Evolutionary conservation across 768 basidiomycete species (phyloP).

Genomic region (Favolaschia claudopus): DNA sequence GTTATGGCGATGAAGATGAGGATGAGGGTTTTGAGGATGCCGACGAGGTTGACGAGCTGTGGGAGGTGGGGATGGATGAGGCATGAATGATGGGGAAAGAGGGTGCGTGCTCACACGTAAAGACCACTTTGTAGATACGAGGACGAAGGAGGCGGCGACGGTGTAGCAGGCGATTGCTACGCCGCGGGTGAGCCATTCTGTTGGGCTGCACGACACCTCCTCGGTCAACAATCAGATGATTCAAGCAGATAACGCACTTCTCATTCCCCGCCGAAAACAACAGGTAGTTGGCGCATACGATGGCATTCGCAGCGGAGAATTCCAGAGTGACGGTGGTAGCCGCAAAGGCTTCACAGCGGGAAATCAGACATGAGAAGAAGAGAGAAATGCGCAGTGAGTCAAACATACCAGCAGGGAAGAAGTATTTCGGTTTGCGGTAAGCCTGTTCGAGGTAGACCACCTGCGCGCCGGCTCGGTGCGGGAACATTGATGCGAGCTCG

Average conservation of each 20-base stretch:
- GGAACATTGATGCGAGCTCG: conserved; percentile 56
- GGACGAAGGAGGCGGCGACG: conserved; percentile 5
- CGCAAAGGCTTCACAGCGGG: conserved; percentile 39
- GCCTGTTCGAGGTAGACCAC: conserved; percentile 38
- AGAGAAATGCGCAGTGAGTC: too few species aligned
- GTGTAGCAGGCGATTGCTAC: conserved; percentile 39
- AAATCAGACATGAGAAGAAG: background rate
- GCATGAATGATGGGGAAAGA: conserved; percentile 43
- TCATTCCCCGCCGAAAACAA: conserved; percentile 41
- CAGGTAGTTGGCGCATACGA: conserved; percentile 47
- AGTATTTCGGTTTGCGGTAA: conserved; percentile 49
- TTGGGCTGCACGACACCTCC: background rate
- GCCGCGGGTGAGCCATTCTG: conserved; percentile 12
- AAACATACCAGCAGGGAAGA: conserved; percentile 44
- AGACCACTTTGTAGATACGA: conserved; percentile 42
- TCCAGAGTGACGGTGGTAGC: conserved; percentile 47
- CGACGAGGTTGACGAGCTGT: conserved; percentile 69
- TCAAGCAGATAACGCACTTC: too few species aligned
- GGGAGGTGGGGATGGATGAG: too few species aligned
- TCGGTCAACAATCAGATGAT: too few species aligned
- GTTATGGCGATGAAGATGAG: conserved; percentile 57
- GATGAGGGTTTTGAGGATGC: conserved; percentile 63
- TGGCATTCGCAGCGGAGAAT: conserved; percentile 45
- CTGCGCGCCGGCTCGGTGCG: conserved; percentile 53
- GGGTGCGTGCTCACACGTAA: conserved; percentile 40